A percentile compares a stretch with the other conserved stretches of the same genome.
phyloP scores from a whole-genome alignment of 1,284 basidiomycete species.

The Boletus holoroseus region DNA sequence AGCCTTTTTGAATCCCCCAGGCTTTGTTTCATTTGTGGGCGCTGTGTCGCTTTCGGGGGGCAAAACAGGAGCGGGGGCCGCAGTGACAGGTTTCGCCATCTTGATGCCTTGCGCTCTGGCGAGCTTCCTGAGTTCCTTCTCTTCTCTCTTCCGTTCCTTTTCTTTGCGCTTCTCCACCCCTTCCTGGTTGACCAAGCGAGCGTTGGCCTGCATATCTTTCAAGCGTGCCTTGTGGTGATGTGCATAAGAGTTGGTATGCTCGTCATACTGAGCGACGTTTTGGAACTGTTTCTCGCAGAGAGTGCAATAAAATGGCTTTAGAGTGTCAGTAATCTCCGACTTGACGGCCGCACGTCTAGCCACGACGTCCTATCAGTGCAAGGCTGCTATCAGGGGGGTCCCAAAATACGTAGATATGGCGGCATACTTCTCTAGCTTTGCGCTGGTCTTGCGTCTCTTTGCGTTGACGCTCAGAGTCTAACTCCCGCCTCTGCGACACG shows the following conservation, averaged over 20 bases:
- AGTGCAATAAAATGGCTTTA: conserved; percentile 71
- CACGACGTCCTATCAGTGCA: conserved; percentile 49
- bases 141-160: conserved; percentile 76
- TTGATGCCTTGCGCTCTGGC: conserved; percentile 73
- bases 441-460: conserved; percentile 75
- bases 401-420: neutral
- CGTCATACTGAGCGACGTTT: conserved; percentile 77
- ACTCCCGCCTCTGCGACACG: conserved; percentile 67
- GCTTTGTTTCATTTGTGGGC: conserved; percentile 29
- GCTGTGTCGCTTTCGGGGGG: conserved; percentile 20
- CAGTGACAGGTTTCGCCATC: conserved; percentile 46
- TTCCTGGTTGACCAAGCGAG: conserved; percentile 52
- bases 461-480: conserved; percentile 73
- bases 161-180: conserved; percentile 70
- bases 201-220: conserved; percentile 68
- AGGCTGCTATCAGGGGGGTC: conserved; percentile 5
- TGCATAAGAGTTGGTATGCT: conserved; percentile 79
- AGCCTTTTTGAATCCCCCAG: conserved; percentile 49
- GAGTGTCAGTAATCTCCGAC: conserved; percentile 58
- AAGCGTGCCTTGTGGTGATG: conserved; percentile 76
- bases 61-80: conserved; percentile 24
- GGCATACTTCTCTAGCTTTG: conserved; percentile 57
- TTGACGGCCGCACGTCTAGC: conserved; percentile 62
- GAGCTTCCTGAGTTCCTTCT: conserved; percentile 73
- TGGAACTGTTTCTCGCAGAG: conserved; percentile 81